Base-by-base conservation (phyloP, 2,329 filamentous ascomycete genomes). In the Diaporthe australafricana region DNA sequence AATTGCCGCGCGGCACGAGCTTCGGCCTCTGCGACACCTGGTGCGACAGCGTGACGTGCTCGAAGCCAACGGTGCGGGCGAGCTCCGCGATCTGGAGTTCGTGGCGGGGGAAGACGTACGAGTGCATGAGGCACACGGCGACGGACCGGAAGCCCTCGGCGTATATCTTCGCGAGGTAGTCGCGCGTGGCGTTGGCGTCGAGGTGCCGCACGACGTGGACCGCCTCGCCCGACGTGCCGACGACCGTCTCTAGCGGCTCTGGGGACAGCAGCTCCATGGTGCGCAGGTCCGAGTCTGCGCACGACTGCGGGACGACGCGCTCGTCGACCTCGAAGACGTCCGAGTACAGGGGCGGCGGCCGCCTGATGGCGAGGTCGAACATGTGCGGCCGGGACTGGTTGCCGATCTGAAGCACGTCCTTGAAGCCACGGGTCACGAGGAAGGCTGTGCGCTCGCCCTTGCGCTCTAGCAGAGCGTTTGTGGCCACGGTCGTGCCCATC, bases 21-120 rank as follows among this genome's bases (percentile, higher is more conserved):
- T 94, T 94, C 80, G 94, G 93, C 92, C 94, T 93, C 6, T 91
- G 93, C 91, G 94, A 93, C 53, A 94, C 85, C 79, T 93, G 89
- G 76, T 93, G 91, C 72, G 91, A 93, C 27, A 94, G 84, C 65
- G 92, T 94, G 72, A 96, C 92, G 80, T 96, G 93, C 70, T 90
- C 83, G 77, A 95, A 95, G 1, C 94, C 94, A 75, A 96, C 90
- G 9, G 95, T 91, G 72, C 85, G 87, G 1, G 94, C 94, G 60
- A 96, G 84, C 74, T 86, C 88, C 20, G 93, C 94, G 38, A 97
- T 86, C 53, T 93, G 78, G 1, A 91, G 90, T 78, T 66, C 63
- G 40, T 73, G 71, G 25, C 79, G 75, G 1, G 79, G 79, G 50
- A 78, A 81, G 1, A 77, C 77, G 56, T 81, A 81, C 7, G 77